Evolutionary conservation across 148 eudicot genomes (phyloP).

Genomic region (Rhododendron ovatum): DNA sequence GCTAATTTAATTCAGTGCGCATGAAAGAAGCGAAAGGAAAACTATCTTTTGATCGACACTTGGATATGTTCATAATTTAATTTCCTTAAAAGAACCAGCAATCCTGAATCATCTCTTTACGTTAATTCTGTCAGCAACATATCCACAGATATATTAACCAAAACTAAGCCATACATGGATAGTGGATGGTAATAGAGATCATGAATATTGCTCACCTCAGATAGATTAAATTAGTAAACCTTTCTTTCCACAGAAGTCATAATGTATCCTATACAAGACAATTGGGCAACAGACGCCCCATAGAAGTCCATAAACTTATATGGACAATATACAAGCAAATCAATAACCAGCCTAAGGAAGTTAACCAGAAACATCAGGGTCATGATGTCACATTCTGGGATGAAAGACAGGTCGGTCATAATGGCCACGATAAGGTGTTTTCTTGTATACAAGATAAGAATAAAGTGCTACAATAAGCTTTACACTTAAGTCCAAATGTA

Average conservation of each 20-base stretch:
- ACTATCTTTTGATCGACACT: background rate
- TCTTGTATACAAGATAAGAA: background rate
- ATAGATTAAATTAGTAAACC: background rate
- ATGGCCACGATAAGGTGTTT: background rate
- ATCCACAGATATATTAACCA: background rate
- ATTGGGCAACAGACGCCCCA: background rate
- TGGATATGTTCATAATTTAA: background rate
- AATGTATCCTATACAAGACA: background rate
- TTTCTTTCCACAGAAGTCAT: background rate
- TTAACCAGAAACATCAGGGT: background rate
- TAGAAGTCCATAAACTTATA: background rate
- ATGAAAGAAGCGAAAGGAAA: background rate
- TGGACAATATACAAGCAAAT: background rate
- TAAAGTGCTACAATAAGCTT: slow-evolving; percentile 1
- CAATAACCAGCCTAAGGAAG: background rate
- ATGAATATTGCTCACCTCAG: background rate
- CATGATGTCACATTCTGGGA: background rate
- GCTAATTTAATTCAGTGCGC: background rate
- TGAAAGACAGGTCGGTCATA: background rate
- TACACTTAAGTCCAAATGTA: background rate
- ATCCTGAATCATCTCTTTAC: slow-evolving; percentile 1
- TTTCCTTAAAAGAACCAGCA: background rate
- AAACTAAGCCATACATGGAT: background rate
- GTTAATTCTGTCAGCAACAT: background rate
- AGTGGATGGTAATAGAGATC: background rate